Conservation (phyloP, 75 land plant species). For the Cupressus sempervirens region DNA sequence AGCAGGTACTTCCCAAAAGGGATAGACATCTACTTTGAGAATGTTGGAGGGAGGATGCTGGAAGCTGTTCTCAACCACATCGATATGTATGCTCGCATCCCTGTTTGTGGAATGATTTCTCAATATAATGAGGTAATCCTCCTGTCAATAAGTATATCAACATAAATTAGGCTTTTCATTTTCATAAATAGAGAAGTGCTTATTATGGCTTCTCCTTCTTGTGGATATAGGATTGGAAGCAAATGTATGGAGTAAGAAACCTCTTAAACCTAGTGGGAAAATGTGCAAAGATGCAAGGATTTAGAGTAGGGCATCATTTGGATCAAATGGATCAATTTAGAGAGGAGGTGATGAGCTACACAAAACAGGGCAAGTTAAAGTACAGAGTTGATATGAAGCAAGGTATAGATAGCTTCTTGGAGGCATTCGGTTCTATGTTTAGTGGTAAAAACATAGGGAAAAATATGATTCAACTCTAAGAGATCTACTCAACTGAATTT, state of each 20-base stretch:
- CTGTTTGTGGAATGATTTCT: constrained; percentile 44
- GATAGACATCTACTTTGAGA: constrained; percentile 43
- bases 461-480: constrained; percentile 23
- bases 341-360: constrained; percentile 26
- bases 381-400: constrained; percentile 23
- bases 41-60: constrained; percentile 49
- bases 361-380: constrained; percentile 35
- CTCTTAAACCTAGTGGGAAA: constrained; percentile 30
- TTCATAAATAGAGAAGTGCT: neutral
- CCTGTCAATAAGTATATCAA: neutral
- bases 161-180: neutral
- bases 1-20: constrained; percentile 42
- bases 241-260: constrained; percentile 40
- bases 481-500: neutral
- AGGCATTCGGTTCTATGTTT: constrained; percentile 32
- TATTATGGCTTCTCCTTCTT: neutral
- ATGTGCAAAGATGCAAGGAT: constrained; percentile 43
- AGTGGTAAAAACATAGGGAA: constrained; percentile 44
- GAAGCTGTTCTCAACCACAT: constrained; percentile 47
- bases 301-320: constrained; percentile 13
- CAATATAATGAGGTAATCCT: constrained; percentile 33
- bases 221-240: constrained; percentile 30
- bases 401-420: constrained; percentile 42
- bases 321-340: constrained; percentile 19
- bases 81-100: constrained; percentile 26